Percentiles rank a stretch among this genome's conserved stretches.
Evolutionary conservation across 2,329 filamentous ascomycete genomes (phyloP).

Genomic region (Coniella lustricola): DNA sequence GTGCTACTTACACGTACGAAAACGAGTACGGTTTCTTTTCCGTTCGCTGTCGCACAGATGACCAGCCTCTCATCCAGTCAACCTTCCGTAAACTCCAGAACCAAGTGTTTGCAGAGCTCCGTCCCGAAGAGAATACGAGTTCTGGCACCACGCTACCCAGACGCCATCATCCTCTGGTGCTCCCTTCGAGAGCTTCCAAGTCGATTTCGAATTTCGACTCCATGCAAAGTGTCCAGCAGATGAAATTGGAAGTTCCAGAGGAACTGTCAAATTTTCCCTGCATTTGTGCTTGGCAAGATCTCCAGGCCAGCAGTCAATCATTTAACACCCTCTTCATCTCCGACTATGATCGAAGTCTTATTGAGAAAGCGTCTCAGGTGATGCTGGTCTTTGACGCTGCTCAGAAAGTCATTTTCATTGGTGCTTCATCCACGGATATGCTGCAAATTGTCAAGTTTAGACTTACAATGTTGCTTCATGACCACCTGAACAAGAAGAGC

Average conservation of each 20-base stretch:
- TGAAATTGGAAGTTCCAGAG: not conserved
- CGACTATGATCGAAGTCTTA: not conserved
- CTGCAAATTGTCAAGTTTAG: not conserved
- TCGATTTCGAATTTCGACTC: not conserved
- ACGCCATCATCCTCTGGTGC: not conserved
- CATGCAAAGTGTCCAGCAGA: not conserved
- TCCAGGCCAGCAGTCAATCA: not conserved
- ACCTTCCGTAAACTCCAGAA: not conserved
- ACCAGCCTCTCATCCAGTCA: slow-evolving; percentile 4
- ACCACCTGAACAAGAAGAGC: not conserved
- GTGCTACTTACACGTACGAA: slow-evolving; percentile 21
- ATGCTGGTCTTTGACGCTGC: not conserved
- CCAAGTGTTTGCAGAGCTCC: slow-evolving; percentile 31
- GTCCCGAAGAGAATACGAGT: not conserved
- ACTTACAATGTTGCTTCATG: slow-evolving; percentile 1
- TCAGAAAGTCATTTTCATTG: slow-evolving; percentile 8
- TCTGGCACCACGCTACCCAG: not conserved
- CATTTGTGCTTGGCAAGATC: slow-evolving; percentile 1
- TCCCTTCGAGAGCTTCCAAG: not conserved
- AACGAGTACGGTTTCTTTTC: not conserved
- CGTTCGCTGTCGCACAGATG: slow-evolving; percentile 6
- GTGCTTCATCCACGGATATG: not conserved
- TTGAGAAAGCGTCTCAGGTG: not conserved
- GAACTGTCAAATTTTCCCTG: not conserved
- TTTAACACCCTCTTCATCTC: not conserved